Evolutionary conservation across 2,329 filamentous ascomycete species (phyloP), one percentile per base, ranked within the genome.

Genomic region (Colletotrichum chrysophilum): DNA sequence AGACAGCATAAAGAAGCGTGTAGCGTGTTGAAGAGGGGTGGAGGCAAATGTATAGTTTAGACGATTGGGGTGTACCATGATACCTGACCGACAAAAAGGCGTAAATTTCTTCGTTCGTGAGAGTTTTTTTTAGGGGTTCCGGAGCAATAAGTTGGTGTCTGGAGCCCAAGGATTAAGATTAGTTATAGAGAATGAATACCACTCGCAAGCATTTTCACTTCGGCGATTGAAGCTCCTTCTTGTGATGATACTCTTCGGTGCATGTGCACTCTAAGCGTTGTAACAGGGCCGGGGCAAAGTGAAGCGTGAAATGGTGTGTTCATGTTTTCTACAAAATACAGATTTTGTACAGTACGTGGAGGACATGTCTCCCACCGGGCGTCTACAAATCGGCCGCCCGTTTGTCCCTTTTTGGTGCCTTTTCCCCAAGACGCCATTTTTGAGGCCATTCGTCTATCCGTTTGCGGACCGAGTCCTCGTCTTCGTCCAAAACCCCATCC

Each of bases 1-100:
- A 36, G 26, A 56, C 64, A 32, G 70, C 73, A 69, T 73, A 18
- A 75, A 36, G 10, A 38, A 61, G n/a, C 16, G n/a, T 26, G 70
- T 68, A 18, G n/a, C 30, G 56, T 48, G 58, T 60, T 32, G 10
- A 67, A 52, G 64, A 32, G 26, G n/a, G 43, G 70, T 34, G 62
- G 26, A 56, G 48, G 52, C 36, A 65, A 64, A 14, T 76, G 66
- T 76, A 66, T 61, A 70, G 71, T 76, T 76, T 70, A 61, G 71
- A 76, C 71, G 28, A 76, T 76, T 75, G 64, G 71, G 70, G 38
- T 76, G 74, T 76, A 61, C 38, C 71, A 76, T 76, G 74, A 76
- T 76, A 76, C 74, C 74, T 76, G 74, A 75, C 70, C 64, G 70
- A 75, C 58, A 68, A 73, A 72, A 73, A 75, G 74, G 74, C 71